These are phyloP conservation scores for Daedalea quercina DNA, from an alignment of 768 basidiomycete genomes.

Conservation along the genomic window DNA sequence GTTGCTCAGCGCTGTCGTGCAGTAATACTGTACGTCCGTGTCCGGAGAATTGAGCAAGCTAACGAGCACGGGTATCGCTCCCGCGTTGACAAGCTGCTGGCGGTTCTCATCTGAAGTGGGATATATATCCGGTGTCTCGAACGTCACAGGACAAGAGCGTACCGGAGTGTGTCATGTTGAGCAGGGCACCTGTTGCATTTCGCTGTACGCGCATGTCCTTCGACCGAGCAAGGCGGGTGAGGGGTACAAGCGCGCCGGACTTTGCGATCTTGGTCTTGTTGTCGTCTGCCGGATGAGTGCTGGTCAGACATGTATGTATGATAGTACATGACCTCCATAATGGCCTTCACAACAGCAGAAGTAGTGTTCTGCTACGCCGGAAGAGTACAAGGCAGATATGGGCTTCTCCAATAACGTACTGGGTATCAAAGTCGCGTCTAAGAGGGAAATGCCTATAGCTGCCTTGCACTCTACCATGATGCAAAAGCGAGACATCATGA, in stretches of 20 bases:
- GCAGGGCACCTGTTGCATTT: constrained; percentile 94
- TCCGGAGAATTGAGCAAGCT: constrained; percentile 90
- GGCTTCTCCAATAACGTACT: no score
- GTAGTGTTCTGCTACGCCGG: no score
- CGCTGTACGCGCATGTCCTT: constrained; percentile 99
- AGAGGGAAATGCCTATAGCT: no score
- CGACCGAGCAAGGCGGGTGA: constrained; percentile 91
- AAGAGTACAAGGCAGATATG: no score
- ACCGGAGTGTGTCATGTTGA: constrained; percentile 99
- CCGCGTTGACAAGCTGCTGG: constrained; percentile 96
- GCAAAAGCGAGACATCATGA: no score
- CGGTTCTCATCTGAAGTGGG: constrained; percentile 80
- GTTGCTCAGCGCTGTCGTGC: constrained; percentile 96
- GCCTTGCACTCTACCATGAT: no score
- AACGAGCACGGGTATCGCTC: constrained; percentile 96
- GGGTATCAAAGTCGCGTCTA: no score
- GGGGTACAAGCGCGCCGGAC: constrained; percentile 95
- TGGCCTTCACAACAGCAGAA: no score
- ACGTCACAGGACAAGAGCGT: constrained; percentile 15
- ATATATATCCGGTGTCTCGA: no score
- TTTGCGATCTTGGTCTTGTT: constrained; percentile 99
- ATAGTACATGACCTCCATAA: no score
- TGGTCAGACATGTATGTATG: no score
- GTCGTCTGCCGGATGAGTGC: constrained; percentile 55
- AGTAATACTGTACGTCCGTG: constrained; percentile 99